Percentiles rank a stretch among this genome's conserved stretches.
Conservation (phyloP, 2,329 filamentous ascomycete species). For the Fusarium pseudocircinatum region DNA sequence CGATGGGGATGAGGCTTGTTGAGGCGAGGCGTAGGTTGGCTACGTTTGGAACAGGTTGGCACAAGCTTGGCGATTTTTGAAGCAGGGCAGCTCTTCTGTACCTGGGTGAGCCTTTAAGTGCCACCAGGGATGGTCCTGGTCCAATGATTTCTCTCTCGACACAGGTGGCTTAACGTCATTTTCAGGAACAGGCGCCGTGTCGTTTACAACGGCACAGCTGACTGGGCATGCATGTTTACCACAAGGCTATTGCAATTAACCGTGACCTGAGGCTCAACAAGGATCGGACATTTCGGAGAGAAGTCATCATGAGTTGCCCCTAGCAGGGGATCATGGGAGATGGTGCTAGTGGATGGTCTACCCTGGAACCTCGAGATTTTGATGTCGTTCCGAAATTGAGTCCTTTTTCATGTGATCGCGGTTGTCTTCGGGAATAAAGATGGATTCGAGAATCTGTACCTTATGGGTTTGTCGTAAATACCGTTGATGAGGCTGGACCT, state of each 20-base stretch:
- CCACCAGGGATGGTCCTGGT: constrained; percentile 29
- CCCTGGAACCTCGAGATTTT: not conserved
- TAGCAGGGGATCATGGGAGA: constrained; percentile 21
- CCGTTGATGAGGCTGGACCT: not conserved
- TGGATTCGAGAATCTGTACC: not conserved
- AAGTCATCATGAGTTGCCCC: constrained; percentile 28
- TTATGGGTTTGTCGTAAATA: not conserved
- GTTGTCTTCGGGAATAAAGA: not conserved
- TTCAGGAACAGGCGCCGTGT: constrained; percentile 5
- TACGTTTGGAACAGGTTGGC: constrained; percentile 18
- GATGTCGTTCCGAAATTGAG: not conserved
- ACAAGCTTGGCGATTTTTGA: constrained; percentile 26
- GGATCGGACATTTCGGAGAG: constrained; percentile 13
- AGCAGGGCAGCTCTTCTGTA: constrained; percentile 37
- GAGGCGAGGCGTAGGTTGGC: constrained; percentile 31
- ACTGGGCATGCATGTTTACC: not conserved
- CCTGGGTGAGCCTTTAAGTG: constrained; percentile 32
- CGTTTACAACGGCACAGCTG: constrained; percentile 11
- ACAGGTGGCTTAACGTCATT: constrained; percentile 19
- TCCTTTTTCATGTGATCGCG: constrained; percentile 14
- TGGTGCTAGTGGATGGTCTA: constrained; percentile 1
- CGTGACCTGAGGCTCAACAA: constrained; percentile 18
- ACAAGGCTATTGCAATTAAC: not conserved
- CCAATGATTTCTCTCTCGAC: constrained; percentile 29
- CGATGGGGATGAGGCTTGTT: constrained; percentile 44